phyloP scores from a whole-genome alignment of 164 flowering plant genomes.

The Piper betle region DNA sequence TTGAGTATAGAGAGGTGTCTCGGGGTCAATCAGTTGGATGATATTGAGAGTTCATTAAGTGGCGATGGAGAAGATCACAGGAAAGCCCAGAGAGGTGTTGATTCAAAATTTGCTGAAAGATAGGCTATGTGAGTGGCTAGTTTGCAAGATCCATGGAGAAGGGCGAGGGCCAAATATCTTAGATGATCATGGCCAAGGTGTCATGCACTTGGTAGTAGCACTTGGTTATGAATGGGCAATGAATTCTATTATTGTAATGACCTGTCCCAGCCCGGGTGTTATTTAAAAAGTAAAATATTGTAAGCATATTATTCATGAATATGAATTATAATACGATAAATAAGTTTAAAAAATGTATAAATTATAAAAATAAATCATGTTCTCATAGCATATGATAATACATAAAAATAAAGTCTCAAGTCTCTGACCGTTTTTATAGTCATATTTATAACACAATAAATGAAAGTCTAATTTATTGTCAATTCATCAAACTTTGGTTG shows the following conservation, averaged over 20 bases:
- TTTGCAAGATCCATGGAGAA: constrained; percentile 38
- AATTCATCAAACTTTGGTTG: no score
- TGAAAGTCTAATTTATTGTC: no score
- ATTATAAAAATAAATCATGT: no score
- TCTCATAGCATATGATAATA: no score
- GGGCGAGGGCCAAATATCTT: constrained; percentile 41
- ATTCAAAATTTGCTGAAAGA: constrained; percentile 43
- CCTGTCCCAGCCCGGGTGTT: no score
- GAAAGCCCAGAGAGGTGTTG: constrained; percentile 26
- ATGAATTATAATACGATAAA: no score
- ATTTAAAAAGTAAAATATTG: no score
- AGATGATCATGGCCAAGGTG: constrained; percentile 58
- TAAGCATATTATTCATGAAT: no score
- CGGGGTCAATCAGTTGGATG: constrained; percentile 1
- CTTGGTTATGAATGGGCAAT: constrained; percentile 80
- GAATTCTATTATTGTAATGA: constrained; percentile 33
- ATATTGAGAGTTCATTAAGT: constrained; percentile 10
- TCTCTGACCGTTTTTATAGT: no score
- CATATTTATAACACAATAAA: no score
- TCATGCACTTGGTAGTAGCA: constrained; percentile 62
- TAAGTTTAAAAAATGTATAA: no score
- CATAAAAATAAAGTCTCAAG: no score
- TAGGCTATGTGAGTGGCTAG: constrained; percentile 51
- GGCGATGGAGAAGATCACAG: constrained; percentile 5
- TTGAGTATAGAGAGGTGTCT: constrained; percentile 42